These are phyloP conservation scores for Polygonum maritimum DNA, from an alignment of 148 eudicot species.

Conservation along the genomic window DNA sequence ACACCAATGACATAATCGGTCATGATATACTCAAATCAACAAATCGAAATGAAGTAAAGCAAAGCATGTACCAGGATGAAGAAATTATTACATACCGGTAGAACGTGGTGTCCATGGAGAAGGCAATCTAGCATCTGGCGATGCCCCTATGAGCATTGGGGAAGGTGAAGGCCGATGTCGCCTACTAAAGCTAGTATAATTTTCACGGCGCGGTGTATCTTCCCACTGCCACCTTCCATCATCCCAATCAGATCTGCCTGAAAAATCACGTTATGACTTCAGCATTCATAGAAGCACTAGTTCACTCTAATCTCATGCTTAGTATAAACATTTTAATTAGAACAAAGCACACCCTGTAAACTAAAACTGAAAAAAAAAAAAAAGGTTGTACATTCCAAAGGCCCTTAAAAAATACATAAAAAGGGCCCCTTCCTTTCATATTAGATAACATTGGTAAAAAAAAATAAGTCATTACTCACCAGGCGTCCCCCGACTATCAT, in stretches of 20 bases:
- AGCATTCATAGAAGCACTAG: not conserved
- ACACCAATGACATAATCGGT: conserved; percentile 23
- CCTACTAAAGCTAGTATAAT: conserved; percentile 39
- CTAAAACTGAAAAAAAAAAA: not conserved
- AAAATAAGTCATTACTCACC: conserved; percentile 28
- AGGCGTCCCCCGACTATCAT: conserved; percentile 58
- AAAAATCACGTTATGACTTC: not conserved
- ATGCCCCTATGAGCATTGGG: conserved; percentile 79
- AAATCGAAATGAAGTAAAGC: not conserved
- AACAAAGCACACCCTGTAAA: not conserved
- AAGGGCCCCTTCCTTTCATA: not conserved
- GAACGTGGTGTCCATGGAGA: conserved; percentile 88
- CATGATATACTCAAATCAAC: not conserved
- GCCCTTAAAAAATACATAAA: not conserved
- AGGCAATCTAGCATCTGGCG: conserved; percentile 92
- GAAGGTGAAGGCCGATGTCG: conserved; percentile 70
- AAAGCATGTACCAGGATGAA: not conserved
- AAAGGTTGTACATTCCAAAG: not conserved
- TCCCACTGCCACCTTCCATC: conserved; percentile 97
- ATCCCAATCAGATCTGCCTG: conserved; percentile 96
- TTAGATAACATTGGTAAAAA: not conserved
- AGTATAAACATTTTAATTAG: not conserved
- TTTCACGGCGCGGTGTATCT: conserved; percentile 72
- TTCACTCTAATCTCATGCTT: not conserved
- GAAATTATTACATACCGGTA: not conserved